Percentiles rank a stretch among this genome's conserved stretches.
phyloP scores from a whole-genome alignment of 768 basidiomycete species.

The Serpula lacrymans region DNA sequence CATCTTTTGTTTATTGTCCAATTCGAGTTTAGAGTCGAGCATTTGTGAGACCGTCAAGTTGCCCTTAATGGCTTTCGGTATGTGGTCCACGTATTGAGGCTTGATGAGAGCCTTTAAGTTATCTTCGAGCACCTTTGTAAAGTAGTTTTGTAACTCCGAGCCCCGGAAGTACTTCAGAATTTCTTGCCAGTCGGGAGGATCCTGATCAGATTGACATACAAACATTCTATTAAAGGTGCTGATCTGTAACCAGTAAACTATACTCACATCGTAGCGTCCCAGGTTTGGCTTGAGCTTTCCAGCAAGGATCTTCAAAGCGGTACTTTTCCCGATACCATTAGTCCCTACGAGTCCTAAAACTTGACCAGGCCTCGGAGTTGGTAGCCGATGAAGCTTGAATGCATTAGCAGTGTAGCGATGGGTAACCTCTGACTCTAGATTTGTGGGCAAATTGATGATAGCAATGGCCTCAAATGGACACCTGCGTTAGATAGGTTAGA shows the following conservation, averaged over 20 bases:
- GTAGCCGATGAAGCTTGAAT: conserved; percentile 97
- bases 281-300: conserved; percentile 98
- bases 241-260: not conserved
- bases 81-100: conserved; percentile 99
- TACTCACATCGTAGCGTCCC: conserved; percentile 87
- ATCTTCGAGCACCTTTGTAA: conserved; percentile 98
- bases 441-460: conserved; percentile 98
- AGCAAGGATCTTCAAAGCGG: conserved; percentile 93
- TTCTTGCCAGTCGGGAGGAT: conserved; percentile 99
- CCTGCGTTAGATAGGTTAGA: conserved; percentile 39
- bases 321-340: conserved; percentile 99
- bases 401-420: conserved; percentile 98
- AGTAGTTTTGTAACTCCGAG: conserved; percentile 98
- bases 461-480: conserved; percentile 99
- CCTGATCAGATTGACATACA: conserved; percentile 40
- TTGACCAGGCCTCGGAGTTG: conserved; percentile 95
- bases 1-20: conserved; percentile 84
- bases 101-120: conserved; percentile 98
- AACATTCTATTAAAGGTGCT: conserved; percentile 2
- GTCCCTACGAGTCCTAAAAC: conserved; percentile 98
- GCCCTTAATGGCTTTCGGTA: conserved; percentile 94
- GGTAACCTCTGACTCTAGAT: conserved; percentile 92
- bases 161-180: conserved; percentile 98
- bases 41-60: conserved; percentile 82
- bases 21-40: conserved; percentile 88